A percentile compares a stretch with the other conserved stretches of the same genome.
phyloP scores from a whole-genome alignment of 805 yeast genomes.

The Metschnikowia reukaufii region DNA sequence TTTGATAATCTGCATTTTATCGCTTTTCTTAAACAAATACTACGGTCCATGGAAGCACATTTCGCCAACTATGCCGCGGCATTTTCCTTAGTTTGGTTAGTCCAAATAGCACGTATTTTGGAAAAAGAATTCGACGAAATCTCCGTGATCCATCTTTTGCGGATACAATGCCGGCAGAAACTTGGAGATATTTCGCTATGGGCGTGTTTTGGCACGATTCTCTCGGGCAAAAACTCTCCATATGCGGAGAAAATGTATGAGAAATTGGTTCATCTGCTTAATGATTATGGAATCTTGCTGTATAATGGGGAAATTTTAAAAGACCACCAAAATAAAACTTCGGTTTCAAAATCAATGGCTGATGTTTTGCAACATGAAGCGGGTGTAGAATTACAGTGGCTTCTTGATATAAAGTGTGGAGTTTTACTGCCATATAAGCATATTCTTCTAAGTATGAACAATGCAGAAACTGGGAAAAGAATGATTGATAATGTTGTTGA shows the following conservation, averaged over 20 bases:
- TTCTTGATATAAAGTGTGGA: constrained; percentile 15
- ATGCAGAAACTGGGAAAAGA: not conserved
- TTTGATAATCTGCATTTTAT: not conserved
- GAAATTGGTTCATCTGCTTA: not conserved
- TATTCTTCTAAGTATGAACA: constrained; percentile 3
- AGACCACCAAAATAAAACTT: not conserved
- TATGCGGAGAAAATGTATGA: not conserved
- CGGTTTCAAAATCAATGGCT: not conserved
- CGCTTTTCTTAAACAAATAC: constrained; percentile 17
- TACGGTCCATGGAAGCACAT: constrained; percentile 35
- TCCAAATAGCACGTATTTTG: constrained; percentile 7
- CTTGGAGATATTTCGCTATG: constrained; percentile 23
- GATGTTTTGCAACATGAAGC: not conserved
- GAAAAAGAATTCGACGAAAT: constrained; percentile 14
- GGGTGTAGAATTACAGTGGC: constrained; percentile 16
- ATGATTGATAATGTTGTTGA: not conserved
- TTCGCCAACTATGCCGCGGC: constrained; percentile 42
- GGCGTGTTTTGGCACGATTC: constrained; percentile 14
- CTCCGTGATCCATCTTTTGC: constrained; percentile 3
- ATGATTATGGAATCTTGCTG: not conserved
- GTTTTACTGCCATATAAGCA: constrained; percentile 15
- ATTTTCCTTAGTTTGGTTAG: constrained; percentile 32
- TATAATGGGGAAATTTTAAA: not conserved
- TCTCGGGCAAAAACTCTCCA: not conserved
- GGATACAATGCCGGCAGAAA: constrained; percentile 12